Evolutionary conservation across 768 basidiomycete genomes (phyloP).

Genomic region (Imleria badia): DNA sequence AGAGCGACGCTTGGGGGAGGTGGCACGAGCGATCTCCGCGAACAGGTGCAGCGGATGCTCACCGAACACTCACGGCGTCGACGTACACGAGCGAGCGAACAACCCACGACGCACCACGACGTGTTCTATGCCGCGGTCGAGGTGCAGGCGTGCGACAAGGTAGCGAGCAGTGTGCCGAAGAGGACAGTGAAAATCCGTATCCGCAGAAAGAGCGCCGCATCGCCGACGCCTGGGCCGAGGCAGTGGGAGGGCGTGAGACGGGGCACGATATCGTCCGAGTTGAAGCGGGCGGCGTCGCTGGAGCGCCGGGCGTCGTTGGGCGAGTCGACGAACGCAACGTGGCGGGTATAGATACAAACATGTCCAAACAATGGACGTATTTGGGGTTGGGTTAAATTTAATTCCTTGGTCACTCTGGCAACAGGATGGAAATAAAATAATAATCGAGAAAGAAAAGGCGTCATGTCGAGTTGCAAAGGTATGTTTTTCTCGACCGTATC

Average conservation of each 20-base stretch:
- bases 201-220: constrained; percentile 16
- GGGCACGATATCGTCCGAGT: constrained; percentile 29
- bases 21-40: constrained; percentile 13
- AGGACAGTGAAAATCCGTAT: constrained; percentile 11
- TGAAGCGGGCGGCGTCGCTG: constrained; percentile 29
- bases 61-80: constrained; percentile 18
- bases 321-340: constrained; percentile 4
- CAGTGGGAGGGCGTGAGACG: constrained; percentile 13
- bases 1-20: neutral
- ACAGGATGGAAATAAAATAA: neutral
- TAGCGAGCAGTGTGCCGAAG: neutral
- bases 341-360: constrained; percentile 26
- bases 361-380: constrained; percentile 9
- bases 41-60: constrained; percentile 23
- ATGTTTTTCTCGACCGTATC: neutral
- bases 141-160: constrained; percentile 1
- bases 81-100: constrained; percentile 17
- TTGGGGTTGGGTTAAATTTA: neutral
- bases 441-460: neutral
- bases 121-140: constrained; percentile 27
- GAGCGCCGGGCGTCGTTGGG: constrained; percentile 25
- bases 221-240: constrained; percentile 20
- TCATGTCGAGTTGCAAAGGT: constrained; percentile 6
- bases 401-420: constrained; percentile 1
- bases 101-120: constrained; percentile 23